Conservation (phyloP, 805 yeast genomes). For the Citeromyces matritensis region DNA sequence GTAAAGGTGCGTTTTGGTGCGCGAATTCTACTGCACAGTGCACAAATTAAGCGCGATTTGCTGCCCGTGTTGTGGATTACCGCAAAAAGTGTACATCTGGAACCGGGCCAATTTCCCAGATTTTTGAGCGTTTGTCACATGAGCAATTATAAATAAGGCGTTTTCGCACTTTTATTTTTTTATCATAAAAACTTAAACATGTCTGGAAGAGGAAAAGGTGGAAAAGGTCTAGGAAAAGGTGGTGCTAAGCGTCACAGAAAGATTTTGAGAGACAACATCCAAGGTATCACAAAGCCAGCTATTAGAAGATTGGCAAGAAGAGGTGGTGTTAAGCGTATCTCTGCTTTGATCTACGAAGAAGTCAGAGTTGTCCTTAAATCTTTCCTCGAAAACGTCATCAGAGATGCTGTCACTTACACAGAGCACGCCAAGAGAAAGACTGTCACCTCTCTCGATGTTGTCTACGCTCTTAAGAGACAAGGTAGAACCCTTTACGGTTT, state of each 20-base stretch:
- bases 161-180: conserved; percentile 3
- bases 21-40: no score
- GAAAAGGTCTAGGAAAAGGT: conserved; percentile 99
- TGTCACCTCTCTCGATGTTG: conserved; percentile 96
- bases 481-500: conserved; percentile 99
- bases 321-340: conserved; percentile 99
- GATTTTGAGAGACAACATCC: conserved; percentile 98
- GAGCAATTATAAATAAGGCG: conserved; percentile 1
- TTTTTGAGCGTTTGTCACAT: no score
- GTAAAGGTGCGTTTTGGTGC: no score
- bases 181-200: conserved; percentile 26
- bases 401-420: conserved; percentile 98
- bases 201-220: conserved; percentile 99
- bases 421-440: conserved; percentile 99
- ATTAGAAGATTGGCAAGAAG: conserved; percentile 99
- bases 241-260: conserved; percentile 99
- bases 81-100: no score
- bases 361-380: conserved; percentile 94
- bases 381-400: conserved; percentile 92
- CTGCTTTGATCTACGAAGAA: conserved; percentile 97
- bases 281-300: conserved; percentile 99
- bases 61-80: no score
- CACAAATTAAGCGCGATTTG: no score
- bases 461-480: conserved; percentile 98
- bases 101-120: no score